These are phyloP conservation scores for Penicillium silybi DNA, from an alignment of 495 filamentous ascomycete species.

Conservation along the genomic window DNA sequence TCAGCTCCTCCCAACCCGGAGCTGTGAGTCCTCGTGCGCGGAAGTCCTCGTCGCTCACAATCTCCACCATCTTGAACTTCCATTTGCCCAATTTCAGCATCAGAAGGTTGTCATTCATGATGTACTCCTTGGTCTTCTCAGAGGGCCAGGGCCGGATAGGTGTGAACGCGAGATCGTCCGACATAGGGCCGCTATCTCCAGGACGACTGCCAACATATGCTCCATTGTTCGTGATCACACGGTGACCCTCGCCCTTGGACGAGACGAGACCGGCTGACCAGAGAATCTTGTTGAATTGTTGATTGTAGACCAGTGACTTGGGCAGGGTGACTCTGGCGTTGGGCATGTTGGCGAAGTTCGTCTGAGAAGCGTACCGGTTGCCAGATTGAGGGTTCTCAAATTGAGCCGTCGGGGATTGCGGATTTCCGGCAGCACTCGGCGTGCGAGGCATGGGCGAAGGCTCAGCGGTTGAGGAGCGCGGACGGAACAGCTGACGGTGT, in stretches of 20 bases:
- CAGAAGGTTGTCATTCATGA: conserved; percentile 60
- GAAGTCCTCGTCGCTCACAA: conserved; percentile 70
- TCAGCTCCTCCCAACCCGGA: conserved; percentile 36
- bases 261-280: conserved; percentile 63
- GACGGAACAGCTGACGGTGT: conserved; percentile 56
- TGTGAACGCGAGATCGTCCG: conserved; percentile 57
- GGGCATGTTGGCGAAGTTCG: conserved; percentile 47
- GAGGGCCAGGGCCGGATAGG: conserved; percentile 56
- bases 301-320: conserved; percentile 55
- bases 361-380: conserved; percentile 39
- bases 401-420: conserved; percentile 17
- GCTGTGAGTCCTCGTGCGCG: conserved; percentile 37
- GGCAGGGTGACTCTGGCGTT: conserved; percentile 59
- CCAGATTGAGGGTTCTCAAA: conserved; percentile 38
- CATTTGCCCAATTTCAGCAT: conserved; percentile 76
- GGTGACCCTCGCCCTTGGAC: conserved; percentile 63
- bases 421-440: conserved; percentile 12
- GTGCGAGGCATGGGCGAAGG: conserved; percentile 38
- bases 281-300: conserved; percentile 60
- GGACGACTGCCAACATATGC: conserved; percentile 63
- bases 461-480: conserved; percentile 35
- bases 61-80: conserved; percentile 68
- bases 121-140: conserved; percentile 54
- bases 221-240: conserved; percentile 54
- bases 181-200: conserved; percentile 51